Evolutionary conservation across 1,284 basidiomycete species (phyloP), one percentile per base, ranked within the genome.

Genomic region (Moesziomyces aphidis): DNA sequence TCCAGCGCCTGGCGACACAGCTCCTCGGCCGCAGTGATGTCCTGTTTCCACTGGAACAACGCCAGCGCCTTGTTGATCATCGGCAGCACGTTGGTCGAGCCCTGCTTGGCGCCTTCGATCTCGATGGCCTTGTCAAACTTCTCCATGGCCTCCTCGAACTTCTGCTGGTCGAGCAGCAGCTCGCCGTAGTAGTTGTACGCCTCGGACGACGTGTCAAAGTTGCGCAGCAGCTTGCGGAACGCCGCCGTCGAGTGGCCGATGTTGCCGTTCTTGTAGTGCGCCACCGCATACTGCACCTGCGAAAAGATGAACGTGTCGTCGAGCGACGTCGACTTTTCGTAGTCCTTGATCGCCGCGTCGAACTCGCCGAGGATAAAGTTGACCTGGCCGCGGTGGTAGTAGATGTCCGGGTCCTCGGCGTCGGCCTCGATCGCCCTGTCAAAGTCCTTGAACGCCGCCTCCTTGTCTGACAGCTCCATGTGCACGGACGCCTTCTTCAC

Each of bases 301-400:
- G 91, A 92, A 87, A 96, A 97, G 71, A 97, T 94, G 80, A 96
- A 97, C 28, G 87, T 85, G 68, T 91, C 88, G 81, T 97, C 94
- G 48, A 97, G 88, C 72, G 90, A 88, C 26, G 91, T 93, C 11
- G 94, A 96, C 85, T 93, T 92, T 39, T 89, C 90, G 87, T 98
- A 99, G 86, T 98, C 93, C 80, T 90, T 89, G 36, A 95, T 92
- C 0, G 96, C 96, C 52, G 91, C 88, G 19, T 88, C 87, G 85
- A 92, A 97, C 77, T 97, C 91, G 86, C 92, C 92, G 88, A 95
- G 93, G 85, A 99, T 97, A 86, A 98, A 99, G 85, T 94, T 89
- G 47, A 99, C 97, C 88, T 99, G 97, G 42, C 96, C 97, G 77
- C 96, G 93, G 86, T 99, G 97, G 87, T 99, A 99, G 88, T 95